phyloP scores from a whole-genome alignment of 768 basidiomycete species.

The Lactifluus piperatus region DNA sequence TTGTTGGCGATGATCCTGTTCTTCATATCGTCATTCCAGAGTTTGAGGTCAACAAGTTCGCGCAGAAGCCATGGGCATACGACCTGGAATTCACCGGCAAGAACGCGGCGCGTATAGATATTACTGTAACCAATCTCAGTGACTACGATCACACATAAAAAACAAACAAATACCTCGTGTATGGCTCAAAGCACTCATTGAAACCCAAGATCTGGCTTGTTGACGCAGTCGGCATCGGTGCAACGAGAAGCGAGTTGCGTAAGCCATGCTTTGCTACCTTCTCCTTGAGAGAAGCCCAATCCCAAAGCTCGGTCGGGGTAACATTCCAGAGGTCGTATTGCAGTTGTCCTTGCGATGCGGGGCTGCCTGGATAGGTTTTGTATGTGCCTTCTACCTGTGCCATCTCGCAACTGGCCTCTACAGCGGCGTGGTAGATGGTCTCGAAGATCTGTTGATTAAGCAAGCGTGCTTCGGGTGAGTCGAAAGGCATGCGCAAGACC shows the following conservation, averaged over 20 bases:
- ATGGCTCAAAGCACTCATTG: conserved; percentile 99
- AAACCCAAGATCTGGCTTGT: conserved; percentile 97
- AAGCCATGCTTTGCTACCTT: conserved; percentile 76
- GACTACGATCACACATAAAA: not conserved
- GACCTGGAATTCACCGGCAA: conserved; percentile 99
- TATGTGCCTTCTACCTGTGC: conserved; percentile 76
- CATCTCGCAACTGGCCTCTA: conserved; percentile 85
- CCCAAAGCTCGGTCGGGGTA: conserved; percentile 83
- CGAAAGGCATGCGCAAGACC: conserved; percentile 93
- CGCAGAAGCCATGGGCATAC: conserved; percentile 99
- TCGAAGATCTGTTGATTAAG: conserved; percentile 97
- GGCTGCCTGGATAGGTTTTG: conserved; percentile 84
- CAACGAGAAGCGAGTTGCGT: conserved; percentile 81
- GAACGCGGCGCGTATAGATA: conserved; percentile 96
- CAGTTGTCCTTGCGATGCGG: conserved; percentile 78
- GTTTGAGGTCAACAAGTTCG: conserved; percentile 87
- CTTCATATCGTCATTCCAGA: conserved; percentile 99
- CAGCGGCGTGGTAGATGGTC: conserved; percentile 94
- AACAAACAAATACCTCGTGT: conserved; percentile 58
- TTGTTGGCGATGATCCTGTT: conserved; percentile 98
- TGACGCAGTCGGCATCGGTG: conserved; percentile 99
- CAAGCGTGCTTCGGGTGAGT: conserved; percentile 74
- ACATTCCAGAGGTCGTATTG: conserved; percentile 97
- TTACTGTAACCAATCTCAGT: conserved; percentile 46
- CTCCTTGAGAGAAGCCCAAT: conserved; percentile 83